Conservation (phyloP, 2,329 filamentous ascomycete genomes). For the Apiospora koreana region DNA sequence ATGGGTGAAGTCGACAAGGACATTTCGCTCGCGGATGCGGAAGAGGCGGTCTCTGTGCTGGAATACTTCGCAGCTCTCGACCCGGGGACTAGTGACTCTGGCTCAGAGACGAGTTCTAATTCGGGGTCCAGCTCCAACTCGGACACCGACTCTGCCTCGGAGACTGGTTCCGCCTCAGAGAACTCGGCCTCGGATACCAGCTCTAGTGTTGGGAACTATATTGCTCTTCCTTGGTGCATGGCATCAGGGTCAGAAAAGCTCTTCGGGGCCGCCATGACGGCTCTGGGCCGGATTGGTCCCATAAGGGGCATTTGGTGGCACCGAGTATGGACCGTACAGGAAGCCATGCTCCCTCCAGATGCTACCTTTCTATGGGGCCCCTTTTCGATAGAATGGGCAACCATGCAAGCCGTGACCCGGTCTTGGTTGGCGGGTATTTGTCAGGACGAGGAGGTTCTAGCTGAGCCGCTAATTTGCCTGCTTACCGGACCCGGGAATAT, state of each 20-base stretch:
- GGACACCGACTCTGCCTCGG: background rate
- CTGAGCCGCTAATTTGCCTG: background rate
- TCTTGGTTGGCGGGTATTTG: background rate
- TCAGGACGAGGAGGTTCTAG: background rate
- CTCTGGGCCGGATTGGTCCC: background rate
- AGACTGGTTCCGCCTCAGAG: background rate
- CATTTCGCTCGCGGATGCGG: background rate
- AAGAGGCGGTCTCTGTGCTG: background rate
- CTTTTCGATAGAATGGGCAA: background rate
- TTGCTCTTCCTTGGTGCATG: background rate
- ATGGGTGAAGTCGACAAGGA: background rate
- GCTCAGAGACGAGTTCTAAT: background rate
- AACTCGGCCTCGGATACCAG: background rate
- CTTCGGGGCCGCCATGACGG: background rate
- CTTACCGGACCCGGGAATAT: background rate
- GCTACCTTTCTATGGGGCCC: constrained; percentile 1
- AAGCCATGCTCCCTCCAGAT: background rate
- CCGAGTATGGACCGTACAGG: constrained; percentile 9
- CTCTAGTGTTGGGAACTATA: too few species aligned
- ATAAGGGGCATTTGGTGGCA: background rate
- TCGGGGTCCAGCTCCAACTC: background rate
- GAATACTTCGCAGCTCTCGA: background rate
- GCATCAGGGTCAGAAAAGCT: background rate
- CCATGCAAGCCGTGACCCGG: background rate
- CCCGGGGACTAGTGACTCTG: background rate